These are phyloP conservation scores for Trichoderma koningiopsis DNA, from an alignment of 2,329 filamentous ascomycete genomes.

Conservation along the genomic window DNA sequence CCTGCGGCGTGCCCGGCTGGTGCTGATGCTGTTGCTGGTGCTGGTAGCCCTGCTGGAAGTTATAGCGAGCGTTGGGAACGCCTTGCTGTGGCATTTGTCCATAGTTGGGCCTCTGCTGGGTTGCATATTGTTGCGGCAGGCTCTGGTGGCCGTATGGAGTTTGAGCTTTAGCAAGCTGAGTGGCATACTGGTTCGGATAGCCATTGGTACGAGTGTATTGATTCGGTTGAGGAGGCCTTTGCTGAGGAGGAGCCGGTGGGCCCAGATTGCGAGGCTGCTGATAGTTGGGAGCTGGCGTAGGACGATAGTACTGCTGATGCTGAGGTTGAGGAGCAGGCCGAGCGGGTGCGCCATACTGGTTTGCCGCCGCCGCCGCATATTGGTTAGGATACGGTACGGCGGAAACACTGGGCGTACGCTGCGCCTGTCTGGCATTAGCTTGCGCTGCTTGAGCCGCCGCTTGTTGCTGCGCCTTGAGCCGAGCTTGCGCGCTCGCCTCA, in stretches of 20 bases:
- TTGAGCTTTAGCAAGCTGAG: conserved; percentile 55
- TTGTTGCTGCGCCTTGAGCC: conserved; percentile 47
- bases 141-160: conserved; percentile 55
- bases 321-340: conserved; percentile 49
- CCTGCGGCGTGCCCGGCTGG: conserved; percentile 36
- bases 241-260: conserved; percentile 38
- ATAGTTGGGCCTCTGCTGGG: conserved; percentile 50
- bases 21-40: conserved; percentile 44
- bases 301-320: conserved; percentile 52
- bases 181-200: conserved; percentile 50
- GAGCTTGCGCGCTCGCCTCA: conserved; percentile 60
- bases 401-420: conserved; percentile 44
- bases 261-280: conserved; percentile 45
- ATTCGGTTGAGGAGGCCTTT: conserved; percentile 42
- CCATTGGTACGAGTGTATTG: conserved; percentile 55
- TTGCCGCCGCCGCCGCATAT: conserved; percentile 39
- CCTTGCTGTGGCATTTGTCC: conserved; percentile 46
- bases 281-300: conserved; percentile 44
- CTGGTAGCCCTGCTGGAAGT: conserved; percentile 43
- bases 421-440: conserved; percentile 41
- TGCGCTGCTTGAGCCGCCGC: conserved; percentile 36
- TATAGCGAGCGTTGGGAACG: conserved; percentile 48
- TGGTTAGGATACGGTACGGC: conserved; percentile 47
- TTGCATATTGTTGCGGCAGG: conserved; percentile 52
- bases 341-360: conserved; percentile 51